Evolutionary conservation across 306 rosid genomes (phyloP).

Genomic region (Begonia peltatifolia): DNA sequence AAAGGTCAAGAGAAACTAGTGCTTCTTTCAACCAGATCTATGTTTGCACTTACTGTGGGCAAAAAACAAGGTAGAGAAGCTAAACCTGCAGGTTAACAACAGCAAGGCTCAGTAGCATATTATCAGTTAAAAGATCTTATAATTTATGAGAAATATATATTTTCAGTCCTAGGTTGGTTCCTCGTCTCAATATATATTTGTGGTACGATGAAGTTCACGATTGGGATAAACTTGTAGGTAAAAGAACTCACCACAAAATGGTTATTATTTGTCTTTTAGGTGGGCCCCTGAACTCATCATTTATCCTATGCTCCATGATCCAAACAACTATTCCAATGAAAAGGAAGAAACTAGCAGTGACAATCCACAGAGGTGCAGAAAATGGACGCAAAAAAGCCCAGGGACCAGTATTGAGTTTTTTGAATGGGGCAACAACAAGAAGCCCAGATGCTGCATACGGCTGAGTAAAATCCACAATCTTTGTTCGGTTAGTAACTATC

Average conservation of each 20-base stretch:
- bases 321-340: slow-evolving; percentile 74
- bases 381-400: slow-evolving; percentile 93
- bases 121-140: no score
- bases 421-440: slow-evolving; percentile 75
- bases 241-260: slow-evolving; percentile 74
- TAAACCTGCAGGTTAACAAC: slow-evolving; percentile 71
- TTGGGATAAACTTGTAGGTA: not conserved
- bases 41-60: slow-evolving; percentile 70
- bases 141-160: no score
- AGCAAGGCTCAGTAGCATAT: slow-evolving; percentile 1
- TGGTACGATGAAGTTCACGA: no score
- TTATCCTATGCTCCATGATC: slow-evolving; percentile 83
- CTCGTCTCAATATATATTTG: no score
- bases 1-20: not conserved
- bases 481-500: slow-evolving; percentile 77
- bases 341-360: slow-evolving; percentile 59
- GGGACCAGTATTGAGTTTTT: slow-evolving; percentile 56
- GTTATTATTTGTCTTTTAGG: slow-evolving; percentile 70
- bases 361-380: slow-evolving; percentile 64
- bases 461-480: slow-evolving; percentile 77
- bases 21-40: not conserved
- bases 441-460: slow-evolving; percentile 91
- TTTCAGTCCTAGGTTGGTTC: no score
- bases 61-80: slow-evolving; percentile 84
- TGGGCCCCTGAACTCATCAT: slow-evolving; percentile 89